Base-by-base conservation (phyloP, 495 filamentous ascomycete genomes). In the Trichoderma virens region DNA sequence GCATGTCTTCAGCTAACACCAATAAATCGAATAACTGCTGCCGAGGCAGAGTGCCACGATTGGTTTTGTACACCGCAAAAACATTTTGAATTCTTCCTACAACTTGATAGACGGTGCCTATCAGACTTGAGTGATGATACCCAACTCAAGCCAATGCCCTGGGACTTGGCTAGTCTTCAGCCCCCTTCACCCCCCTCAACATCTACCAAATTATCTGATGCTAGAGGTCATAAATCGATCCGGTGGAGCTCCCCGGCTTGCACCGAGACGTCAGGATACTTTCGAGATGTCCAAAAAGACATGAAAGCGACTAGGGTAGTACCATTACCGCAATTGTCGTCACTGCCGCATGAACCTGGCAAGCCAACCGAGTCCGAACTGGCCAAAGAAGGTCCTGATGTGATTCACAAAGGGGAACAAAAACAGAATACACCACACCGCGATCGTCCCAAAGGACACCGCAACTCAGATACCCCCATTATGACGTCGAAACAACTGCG, bases 21-120 rank as follows among this genome's bases (percentile, higher is more conserved):
- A 8, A 30, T 27, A 23, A 25, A 62, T 8, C 18, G 61, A 27
- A 62, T 62, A n/a, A 62, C 27, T 16, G 27, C 39, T 20, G 39
- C 27, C 18, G 61, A 62, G 23, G 61, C 61, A 30, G 34, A 62
- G 25, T 47, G 34, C 61, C 61, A 62, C 38, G 61, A 62, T 27
- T 62, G 61, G 61, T 41, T 62, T 41, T 62, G 61, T 25, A 62
- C 61, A 18, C 61, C 61, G 25, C 28, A 62, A 20, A 62, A 47
- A 20, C 61, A 62, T 47, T 9, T 62, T 11, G 38, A 62, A 27
- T 62, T 62, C 25, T 62, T 62, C 38, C 34, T n/a, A 8, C 35
- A 18, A 14, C 23, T 62, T 45, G 61, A 62, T n/a, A 2, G 28
- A 31, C 35, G 38, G 30, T 41, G 35, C 11, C 5, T 28, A 16